A percentile compares a stretch with the other conserved stretches of the same genome.
These are phyloP conservation scores for Phaeosphaeria sp. DNA, from an alignment of 2,329 filamentous ascomycete genomes.

Conservation along the genomic window DNA sequence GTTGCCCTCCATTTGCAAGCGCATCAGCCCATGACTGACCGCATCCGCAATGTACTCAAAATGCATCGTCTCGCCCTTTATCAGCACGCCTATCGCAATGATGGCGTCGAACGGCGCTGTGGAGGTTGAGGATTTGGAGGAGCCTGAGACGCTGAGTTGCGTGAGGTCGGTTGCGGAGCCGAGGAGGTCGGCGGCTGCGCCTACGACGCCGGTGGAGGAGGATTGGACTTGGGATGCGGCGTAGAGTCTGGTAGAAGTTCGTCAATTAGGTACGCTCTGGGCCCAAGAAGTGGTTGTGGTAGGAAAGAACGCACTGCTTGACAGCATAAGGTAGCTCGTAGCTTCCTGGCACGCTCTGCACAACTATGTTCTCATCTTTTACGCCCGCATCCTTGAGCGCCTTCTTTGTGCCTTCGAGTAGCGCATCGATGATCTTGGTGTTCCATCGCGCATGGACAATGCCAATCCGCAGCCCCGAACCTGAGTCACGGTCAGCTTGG, in stretches of 20 bases:
- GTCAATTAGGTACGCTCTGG: conserved; percentile 13
- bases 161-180: conserved; percentile 69
- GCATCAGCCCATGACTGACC: conserved; percentile 91
- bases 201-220: conserved; percentile 61
- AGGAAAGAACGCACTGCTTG: conserved; percentile 69
- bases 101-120: conserved; percentile 81
- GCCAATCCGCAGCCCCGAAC: conserved; percentile 77
- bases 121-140: conserved; percentile 41
- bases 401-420: conserved; percentile 80
- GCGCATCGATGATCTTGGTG: conserved; percentile 80
- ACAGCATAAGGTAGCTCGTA: conserved; percentile 95
- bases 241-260: conserved; percentile 69
- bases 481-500: conserved; percentile 33
- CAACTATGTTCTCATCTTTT: conserved; percentile 82
- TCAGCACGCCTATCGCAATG: conserved; percentile 92
- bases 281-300: background rate
- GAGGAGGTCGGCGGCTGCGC: conserved; percentile 77
- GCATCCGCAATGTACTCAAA: conserved; percentile 98
- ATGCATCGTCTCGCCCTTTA: conserved; percentile 99
- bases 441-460: conserved; percentile 99
- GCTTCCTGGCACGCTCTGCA: conserved; percentile 88
- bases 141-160: conserved; percentile 16
- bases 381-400: conserved; percentile 82
- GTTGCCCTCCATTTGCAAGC: conserved; percentile 85
- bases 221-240: conserved; percentile 84